These are phyloP conservation scores for Austroboletus novae-zelandiae DNA, from an alignment of 1,284 basidiomycete genomes.

Conservation along the genomic window DNA sequence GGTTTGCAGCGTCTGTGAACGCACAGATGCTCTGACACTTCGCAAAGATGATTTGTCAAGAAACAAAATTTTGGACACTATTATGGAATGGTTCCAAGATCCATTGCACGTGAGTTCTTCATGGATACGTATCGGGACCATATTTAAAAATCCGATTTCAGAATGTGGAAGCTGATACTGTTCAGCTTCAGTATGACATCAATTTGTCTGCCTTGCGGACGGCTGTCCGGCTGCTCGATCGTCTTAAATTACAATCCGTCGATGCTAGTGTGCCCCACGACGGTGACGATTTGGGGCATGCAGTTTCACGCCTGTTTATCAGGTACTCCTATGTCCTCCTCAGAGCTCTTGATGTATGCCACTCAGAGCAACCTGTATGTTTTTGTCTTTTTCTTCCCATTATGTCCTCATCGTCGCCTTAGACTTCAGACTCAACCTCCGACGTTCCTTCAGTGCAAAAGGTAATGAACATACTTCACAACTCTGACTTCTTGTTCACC, in stretches of 20 bases:
- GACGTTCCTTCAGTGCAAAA: slow-evolving; percentile 52
- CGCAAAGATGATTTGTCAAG: slow-evolving; percentile 66
- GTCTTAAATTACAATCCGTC: slow-evolving; percentile 63
- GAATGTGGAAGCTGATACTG: slow-evolving; percentile 30
- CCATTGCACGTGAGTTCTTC: slow-evolving; percentile 41
- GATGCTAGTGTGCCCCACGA: slow-evolving; percentile 51
- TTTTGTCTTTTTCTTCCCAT: neutral
- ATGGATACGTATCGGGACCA: neutral
- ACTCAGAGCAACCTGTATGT: slow-evolving; percentile 45
- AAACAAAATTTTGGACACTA: slow-evolving; percentile 70
- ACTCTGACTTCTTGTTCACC: slow-evolving; percentile 2
- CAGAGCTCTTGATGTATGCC: slow-evolving; percentile 55
- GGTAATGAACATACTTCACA: slow-evolving; percentile 32
- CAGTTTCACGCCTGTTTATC: slow-evolving; percentile 75
- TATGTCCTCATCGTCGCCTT: slow-evolving; percentile 5
- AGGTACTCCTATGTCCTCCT: slow-evolving; percentile 70
- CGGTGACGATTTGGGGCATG: slow-evolving; percentile 66
- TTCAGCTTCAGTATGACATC: slow-evolving; percentile 56
- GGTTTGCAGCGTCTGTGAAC: slow-evolving; percentile 65
- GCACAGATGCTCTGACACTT: slow-evolving; percentile 58
- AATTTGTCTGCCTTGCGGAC: slow-evolving; percentile 73
- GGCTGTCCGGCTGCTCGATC: slow-evolving; percentile 73
- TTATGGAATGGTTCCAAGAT: slow-evolving; percentile 75
- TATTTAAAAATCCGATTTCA: slow-evolving; percentile 14
- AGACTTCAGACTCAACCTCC: slow-evolving; percentile 52